Evolutionary conservation across 495 filamentous ascomycete genomes (phyloP), one percentile per base, ranked within the genome.

Genomic region (Letharia lupina): DNA sequence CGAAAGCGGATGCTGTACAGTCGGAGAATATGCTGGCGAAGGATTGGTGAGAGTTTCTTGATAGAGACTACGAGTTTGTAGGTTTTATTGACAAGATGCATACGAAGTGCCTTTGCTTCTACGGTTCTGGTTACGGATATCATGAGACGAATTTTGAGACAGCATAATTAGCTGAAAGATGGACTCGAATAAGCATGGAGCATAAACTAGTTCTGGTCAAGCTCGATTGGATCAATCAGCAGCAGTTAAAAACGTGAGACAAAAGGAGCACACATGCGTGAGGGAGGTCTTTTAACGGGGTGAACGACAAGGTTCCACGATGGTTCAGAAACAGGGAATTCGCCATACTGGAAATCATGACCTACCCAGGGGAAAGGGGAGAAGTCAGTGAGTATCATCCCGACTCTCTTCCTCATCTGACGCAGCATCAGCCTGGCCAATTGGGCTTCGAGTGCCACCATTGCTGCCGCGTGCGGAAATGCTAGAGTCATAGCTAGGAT

Each of bases 41-140:
- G 31, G 67, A 69, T 63, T 69, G 67, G 67, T 69, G 52, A 56
- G 31, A 4, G 13, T 6, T 33, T 28, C 5, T n/a, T 28, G 37
- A 39, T 39, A 8, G 37, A 39, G 37, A 39, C 37, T 39, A 39
- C 37, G 37, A 39, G 4, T 39, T 39, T 4, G 37, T 16, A 15
- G 42, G 18, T 0, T 45, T 16, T 45, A 9, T 23, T 6, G 20
- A 23, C 20, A 7, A n/a, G 45, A 48, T 18, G 45, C 45, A 48
- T 48, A 9, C 18, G 20, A 23, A 8, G 7, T 12, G 23, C 48
- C n/a, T 52, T 28, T 52, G 11, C 0, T 52, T 11, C 48, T 52
- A 52, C 48, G 23, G 5, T 6, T 52, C 1, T 31, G 48, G 7
- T 50, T 50, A 50, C 9, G 47, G 13, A 3, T 13, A 13, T 13